Base-by-base conservation (phyloP, 179 eudicot species). In the Patellifolia procumbens region DNA sequence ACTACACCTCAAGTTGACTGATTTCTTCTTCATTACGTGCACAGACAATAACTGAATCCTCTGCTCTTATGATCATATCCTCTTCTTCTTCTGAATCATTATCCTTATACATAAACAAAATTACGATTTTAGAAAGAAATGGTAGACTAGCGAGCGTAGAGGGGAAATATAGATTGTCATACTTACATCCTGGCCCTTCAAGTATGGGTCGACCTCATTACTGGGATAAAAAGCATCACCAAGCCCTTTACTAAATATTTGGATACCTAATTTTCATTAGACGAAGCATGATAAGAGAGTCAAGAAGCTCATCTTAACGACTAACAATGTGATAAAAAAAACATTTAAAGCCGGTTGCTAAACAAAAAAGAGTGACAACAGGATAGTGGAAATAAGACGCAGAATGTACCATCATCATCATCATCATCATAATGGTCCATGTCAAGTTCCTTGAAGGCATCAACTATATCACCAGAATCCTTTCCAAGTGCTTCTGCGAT, bases 401-500 rank as follows among this genome's bases (percentile, higher is more conserved):
- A 8, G 12, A 28, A 11, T 31, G 46, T 73, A 82, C 80, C 85
- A 88, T 92, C 97, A 61, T 85, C 89, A 76, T 87, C 97, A 53
- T 95, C 97, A 19, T 93, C 93, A 58, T 93, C 98, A 74, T 95
- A 95, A 72, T 89, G 56, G 74, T 93, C 99, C 99, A 95, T 93
- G 83, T 95, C 89, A 62, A 95, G 86, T 70, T 95, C 97, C 83
- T 72, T 80, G 70, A 95, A 56, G 49, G 89, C 91, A 74, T 91
- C 95, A 3, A 89, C 68, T 53, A 95, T 85, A 80, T 88, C 89
- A 70, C 70, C 76, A 19, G 97, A 82, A 61, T 81, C 71, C 79
- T 87, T 91, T 70, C 91, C 95, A 74, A 94, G 89, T 22, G 94
- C 90, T 78, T 83, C 85, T 13, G 99, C 99, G 49, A 91, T 97